Evolutionary conservation across 768 basidiomycete species (phyloP).

Genomic region (Psilocybe cubensis): DNA sequence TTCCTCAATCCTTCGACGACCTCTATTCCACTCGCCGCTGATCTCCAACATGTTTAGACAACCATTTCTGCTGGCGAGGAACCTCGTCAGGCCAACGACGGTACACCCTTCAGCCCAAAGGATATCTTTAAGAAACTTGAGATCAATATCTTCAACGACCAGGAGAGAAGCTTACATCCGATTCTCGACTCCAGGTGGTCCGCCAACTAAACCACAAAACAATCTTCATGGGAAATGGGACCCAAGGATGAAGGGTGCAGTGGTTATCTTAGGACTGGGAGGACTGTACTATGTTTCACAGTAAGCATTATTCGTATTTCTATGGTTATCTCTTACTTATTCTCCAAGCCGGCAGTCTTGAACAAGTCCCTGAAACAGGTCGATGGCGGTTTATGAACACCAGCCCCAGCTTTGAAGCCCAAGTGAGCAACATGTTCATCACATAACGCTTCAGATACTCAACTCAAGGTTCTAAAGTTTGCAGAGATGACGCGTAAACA

Average conservation of each 20-base stretch:
- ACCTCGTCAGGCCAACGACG: neutral
- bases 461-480: conserved; percentile 34
- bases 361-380: conserved; percentile 85
- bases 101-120: neutral
- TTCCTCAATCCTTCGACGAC: too few species aligned
- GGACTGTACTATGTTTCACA: conserved; percentile 25
- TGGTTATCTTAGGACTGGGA: conserved; percentile 3
- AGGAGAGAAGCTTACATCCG: conserved; percentile 4
- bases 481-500: conserved; percentile 42
- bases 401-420: conserved; percentile 56
- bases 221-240: neutral
- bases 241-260: neutral
- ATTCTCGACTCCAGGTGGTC: conserved; percentile 1
- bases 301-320: conserved; percentile 25
- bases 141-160: neutral
- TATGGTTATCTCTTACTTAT: neutral
- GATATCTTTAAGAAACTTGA: neutral
- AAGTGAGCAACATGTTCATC: conserved; percentile 37
- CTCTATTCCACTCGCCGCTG: too few species aligned
- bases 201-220: neutral
- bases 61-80: too few species aligned
- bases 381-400: conserved; percentile 90
- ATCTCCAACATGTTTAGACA: too few species aligned
- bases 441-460: neutral
- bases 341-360: conserved; percentile 56